A percentile compares a stretch with the other conserved stretches of the same genome.
These are phyloP conservation scores for Panus rudis DNA, from an alignment of 768 basidiomycete genomes.

Conservation along the genomic window DNA sequence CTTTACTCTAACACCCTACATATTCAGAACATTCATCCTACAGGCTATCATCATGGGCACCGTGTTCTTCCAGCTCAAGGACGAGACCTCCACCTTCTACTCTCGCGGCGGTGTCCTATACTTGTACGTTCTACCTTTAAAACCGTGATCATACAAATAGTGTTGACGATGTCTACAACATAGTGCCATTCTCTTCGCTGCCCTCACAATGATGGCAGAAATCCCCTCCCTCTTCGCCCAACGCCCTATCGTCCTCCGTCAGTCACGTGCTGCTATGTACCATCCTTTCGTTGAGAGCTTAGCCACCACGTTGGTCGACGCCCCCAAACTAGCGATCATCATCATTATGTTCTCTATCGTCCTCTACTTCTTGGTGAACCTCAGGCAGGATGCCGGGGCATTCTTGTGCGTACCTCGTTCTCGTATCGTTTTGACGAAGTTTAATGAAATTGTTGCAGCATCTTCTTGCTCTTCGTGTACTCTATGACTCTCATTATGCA, in stretches of 20 bases:
- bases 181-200: slow-evolving; percentile 55
- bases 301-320: slow-evolving; percentile 55
- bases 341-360: slow-evolving; percentile 41
- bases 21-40: slow-evolving; percentile 45
- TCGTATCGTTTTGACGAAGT: neutral
- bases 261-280: slow-evolving; percentile 56
- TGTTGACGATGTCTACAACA: neutral
- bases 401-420: slow-evolving; percentile 49
- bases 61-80: slow-evolving; percentile 52
- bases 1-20: slow-evolving; percentile 13
- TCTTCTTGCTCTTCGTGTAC: slow-evolving; percentile 49
- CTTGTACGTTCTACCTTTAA: slow-evolving; percentile 40
- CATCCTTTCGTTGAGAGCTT: slow-evolving; percentile 48
- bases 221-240: slow-evolving; percentile 51
- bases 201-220: slow-evolving; percentile 55
- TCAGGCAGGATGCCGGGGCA: slow-evolving; percentile 48
- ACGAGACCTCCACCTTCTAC: slow-evolving; percentile 59
- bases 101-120: slow-evolving; percentile 72
- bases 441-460: slow-evolving; percentile 28
- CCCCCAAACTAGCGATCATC: slow-evolving; percentile 47
- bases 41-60: slow-evolving; percentile 53
- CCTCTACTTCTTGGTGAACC: slow-evolving; percentile 55
- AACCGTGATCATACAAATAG: neutral
- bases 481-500: slow-evolving; percentile 59
- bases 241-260: slow-evolving; percentile 53